Evolutionary conservation across 495 filamentous ascomycete species (phyloP), one percentile per base, ranked within the genome.

Genomic region (Aspergillus taichungensis): DNA sequence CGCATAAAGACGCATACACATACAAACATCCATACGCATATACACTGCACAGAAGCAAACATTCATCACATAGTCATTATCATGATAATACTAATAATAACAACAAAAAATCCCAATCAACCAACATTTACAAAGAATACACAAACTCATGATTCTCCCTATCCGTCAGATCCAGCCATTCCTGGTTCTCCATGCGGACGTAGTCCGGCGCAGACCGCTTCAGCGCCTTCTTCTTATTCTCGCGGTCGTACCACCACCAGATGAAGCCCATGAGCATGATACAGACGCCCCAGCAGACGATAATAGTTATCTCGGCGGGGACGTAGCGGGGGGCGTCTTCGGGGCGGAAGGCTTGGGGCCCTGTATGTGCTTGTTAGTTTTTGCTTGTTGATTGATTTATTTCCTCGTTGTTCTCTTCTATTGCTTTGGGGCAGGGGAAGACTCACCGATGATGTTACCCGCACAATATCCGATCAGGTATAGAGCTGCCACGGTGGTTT

Each of bases 401-500:
- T n/a, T 4, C 14, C 33, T 24, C 0, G 12, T 27, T 39, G 12
- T 40, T 37, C n/a, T 24, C 6, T 9, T 36, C n/a, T 6, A 7
- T 33, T 43, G 8, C 39, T 38, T 10, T n/a, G 40, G 52, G 60
- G 48, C 30, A 33, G 27, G 11, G 13, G 44, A 39, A 37, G 52
- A 55, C 38, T 56, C 61, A 56, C 73, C 75, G 28, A 76, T 72
- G 41, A 78, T 77, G 40, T 80, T 81, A 2, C 78, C 78, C 0
- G 68, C 71, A 49, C 79, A 83, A 47, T 84, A 85, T 1, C 69
- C 73, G 34, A 85, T 79, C n/a, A 88, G 59, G 46, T 83, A 85
- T 41, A 88, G 57, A 0, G 80, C 82, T 0, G 81, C 81, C 1
- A 84, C 77, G 0, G 82, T 86, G 0, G 82, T 86, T 61, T 85